These are phyloP conservation scores for Vigna unguiculata DNA, from an alignment of 306 rosid species.

Conservation along the genomic window DNA sequence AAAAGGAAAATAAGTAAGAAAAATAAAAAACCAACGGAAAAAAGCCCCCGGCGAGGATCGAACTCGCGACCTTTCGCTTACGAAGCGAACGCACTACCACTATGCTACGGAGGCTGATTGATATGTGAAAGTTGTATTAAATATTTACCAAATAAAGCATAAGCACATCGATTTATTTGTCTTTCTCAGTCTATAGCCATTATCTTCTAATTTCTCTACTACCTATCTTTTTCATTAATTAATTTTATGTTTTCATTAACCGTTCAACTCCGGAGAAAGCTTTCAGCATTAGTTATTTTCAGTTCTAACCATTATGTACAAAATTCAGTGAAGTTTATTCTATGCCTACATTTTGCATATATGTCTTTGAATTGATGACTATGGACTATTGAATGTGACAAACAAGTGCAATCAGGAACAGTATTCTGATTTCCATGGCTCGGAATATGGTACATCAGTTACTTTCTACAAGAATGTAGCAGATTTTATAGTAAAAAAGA, in stretches of 20 bases:
- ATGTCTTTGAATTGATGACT: neutral
- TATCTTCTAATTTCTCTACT: neutral
- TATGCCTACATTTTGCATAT: neutral
- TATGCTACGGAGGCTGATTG: constrained; percentile 85
- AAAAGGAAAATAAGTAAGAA: no score
- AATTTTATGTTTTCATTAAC: neutral
- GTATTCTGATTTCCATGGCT: constrained; percentile 12
- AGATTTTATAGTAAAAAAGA: neutral
- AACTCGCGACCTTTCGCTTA: constrained; percentile 99
- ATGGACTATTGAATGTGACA: neutral
- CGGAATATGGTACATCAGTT: neutral
- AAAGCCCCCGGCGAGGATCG: constrained; percentile 97
- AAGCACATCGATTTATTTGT: neutral
- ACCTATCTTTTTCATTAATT: neutral
- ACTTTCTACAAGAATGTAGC: neutral
- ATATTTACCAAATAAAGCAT: neutral
- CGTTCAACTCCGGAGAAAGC: neutral
- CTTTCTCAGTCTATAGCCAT: neutral
- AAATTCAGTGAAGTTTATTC: neutral
- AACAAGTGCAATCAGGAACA: neutral
- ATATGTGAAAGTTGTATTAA: no score
- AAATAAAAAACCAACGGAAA: no score
- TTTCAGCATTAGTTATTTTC: neutral
- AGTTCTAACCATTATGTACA: neutral
- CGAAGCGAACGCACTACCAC: constrained; percentile 99